Percentiles rank a stretch among this genome's conserved stretches.
Conservation (phyloP, 441 rosid genomes). For the Erysimum cheiri region DNA sequence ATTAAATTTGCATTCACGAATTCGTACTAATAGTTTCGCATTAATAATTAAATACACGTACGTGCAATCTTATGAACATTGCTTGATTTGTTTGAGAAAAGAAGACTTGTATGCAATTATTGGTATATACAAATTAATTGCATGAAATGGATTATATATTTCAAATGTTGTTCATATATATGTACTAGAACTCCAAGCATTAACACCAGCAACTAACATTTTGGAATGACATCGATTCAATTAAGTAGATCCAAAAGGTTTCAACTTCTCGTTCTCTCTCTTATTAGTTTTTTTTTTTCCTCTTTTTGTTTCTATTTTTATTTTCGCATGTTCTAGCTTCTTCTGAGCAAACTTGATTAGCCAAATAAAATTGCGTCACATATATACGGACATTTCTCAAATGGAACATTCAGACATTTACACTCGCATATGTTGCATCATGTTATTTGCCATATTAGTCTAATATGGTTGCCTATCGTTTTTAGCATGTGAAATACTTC, state of each 20-base stretch:
- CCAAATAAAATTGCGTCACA: conserved; percentile 26
- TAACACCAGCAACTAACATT: conserved; percentile 14
- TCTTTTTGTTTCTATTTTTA: not conserved
- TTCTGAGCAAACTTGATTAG: conserved; percentile 31
- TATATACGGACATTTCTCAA: conserved; percentile 22
- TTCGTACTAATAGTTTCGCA: not conserved
- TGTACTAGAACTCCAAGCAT: not conserved
- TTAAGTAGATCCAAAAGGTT: conserved; percentile 12
- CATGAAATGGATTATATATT: not conserved
- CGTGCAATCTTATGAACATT: not conserved
- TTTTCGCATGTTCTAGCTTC: conserved; percentile 11
- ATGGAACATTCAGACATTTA: conserved; percentile 27
- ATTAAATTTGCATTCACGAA: conserved; percentile 4
- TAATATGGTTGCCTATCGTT: not conserved
- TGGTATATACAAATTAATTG: not conserved
- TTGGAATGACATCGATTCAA: conserved; percentile 1
- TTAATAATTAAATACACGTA: not conserved
- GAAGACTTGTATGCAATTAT: not conserved
- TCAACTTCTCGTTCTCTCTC: conserved; percentile 22
- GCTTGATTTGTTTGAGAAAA: conserved; percentile 1
- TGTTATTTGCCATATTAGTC: conserved; percentile 38
- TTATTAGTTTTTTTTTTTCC: not conserved
- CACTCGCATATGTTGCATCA: conserved; percentile 23
- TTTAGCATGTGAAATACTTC: conserved; percentile 19
- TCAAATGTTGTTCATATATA: not conserved